Conservation (phyloP, 306 rosid species). For the Citrullus amarus region DNA sequence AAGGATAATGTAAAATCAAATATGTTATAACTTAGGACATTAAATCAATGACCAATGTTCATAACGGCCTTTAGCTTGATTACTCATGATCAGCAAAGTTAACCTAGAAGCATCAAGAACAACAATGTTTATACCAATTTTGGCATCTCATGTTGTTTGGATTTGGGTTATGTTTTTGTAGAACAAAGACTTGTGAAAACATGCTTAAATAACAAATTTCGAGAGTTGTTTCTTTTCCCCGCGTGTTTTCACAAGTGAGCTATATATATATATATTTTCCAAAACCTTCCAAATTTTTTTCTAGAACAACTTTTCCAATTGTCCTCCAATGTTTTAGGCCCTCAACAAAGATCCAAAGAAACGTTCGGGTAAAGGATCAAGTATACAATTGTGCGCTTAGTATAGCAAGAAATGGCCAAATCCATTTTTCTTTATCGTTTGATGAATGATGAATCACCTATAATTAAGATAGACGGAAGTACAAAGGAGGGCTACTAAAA, state of each 20-base stretch:
- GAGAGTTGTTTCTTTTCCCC: too few species aligned
- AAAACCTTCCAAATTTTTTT: background rate
- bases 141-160: background rate
- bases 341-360: background rate
- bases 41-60: background rate
- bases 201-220: background rate
- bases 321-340: background rate
- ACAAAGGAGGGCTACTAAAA: background rate
- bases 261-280: background rate
- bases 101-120: background rate
- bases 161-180: background rate
- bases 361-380: background rate
- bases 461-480: background rate
- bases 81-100: background rate
- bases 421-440: background rate
- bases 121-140: background rate
- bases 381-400: background rate
- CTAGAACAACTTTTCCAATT: background rate
- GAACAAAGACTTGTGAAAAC: background rate
- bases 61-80: background rate
- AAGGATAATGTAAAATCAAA: background rate
- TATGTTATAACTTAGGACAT: background rate
- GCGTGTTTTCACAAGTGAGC: background rate
- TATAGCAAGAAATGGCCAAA: background rate
- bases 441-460: background rate